phyloP scores from a whole-genome alignment of 805 yeast species.

The Yamadazyma sp. region DNA sequence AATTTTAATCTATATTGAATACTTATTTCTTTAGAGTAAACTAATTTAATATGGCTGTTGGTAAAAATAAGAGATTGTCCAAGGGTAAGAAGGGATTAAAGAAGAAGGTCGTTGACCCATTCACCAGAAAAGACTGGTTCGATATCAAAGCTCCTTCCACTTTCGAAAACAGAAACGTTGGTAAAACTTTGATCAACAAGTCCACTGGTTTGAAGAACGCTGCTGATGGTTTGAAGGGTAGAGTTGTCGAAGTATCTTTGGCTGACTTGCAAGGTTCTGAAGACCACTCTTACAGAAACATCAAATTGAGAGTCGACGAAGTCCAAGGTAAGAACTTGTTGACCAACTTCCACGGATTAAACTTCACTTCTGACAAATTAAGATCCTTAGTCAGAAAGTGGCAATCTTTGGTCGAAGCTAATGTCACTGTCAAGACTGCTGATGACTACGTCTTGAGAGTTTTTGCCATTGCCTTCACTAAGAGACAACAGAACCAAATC shows the following conservation, averaged over 20 bases:
- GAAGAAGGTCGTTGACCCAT: slow-evolving; percentile 99
- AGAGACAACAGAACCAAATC: slow-evolving; percentile 94
- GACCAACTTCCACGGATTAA: slow-evolving; percentile 99
- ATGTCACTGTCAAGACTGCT: slow-evolving; percentile 96
- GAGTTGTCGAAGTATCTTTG: slow-evolving; percentile 91
- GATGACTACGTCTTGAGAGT: slow-evolving; percentile 97
- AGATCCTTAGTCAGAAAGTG: slow-evolving; percentile 98
- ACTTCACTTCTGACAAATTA: slow-evolving; percentile 96
- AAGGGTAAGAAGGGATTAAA: slow-evolving; percentile 95
- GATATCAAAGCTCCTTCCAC: slow-evolving; percentile 98
- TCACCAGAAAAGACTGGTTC: slow-evolving; percentile 99
- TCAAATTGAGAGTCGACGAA: slow-evolving; percentile 97
- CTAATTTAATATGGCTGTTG: slow-evolving; percentile 50
- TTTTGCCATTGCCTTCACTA: slow-evolving; percentile 98
- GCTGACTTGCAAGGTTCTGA: slow-evolving; percentile 99
- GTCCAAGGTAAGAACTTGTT: slow-evolving; percentile 98
- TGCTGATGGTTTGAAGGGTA: slow-evolving; percentile 97
- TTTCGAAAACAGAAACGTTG: slow-evolving; percentile 97
- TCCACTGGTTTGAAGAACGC: slow-evolving; percentile 98
- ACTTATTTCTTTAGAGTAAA: slow-evolving; percentile 19
- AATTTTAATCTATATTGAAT: slow-evolving; percentile 10
- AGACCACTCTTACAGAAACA: slow-evolving; percentile 97
- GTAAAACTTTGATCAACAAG: slow-evolving; percentile 97
- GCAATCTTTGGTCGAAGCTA: slow-evolving; percentile 98
- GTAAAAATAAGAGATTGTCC: slow-evolving; percentile 66